Evolutionary conservation across 2,329 filamentous ascomycete species (phyloP), one percentile per base, ranked within the genome.

Genomic region (Ophiostoma angusticollis): DNA sequence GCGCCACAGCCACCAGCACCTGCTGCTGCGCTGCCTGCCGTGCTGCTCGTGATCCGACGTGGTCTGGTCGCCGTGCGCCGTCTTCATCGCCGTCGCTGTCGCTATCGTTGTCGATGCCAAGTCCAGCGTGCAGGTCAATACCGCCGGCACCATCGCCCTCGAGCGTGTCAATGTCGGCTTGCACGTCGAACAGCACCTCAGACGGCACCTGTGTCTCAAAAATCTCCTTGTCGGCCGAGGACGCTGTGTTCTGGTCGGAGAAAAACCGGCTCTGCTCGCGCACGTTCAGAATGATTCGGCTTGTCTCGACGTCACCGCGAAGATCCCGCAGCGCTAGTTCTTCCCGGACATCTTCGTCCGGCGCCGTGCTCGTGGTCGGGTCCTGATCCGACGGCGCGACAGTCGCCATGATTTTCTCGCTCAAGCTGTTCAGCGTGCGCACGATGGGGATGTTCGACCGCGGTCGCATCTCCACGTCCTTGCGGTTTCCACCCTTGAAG

Each of bases 331-430:
- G 67, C 28, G 77, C 71, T 23, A 96, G 64, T 52, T 86, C 69
- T 46, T 78, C 74, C 53, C 80, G 91, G 0, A 80, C 78, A 28
- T 77, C 71, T 49, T 86, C 80, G 44, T 85, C 80, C 51, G 78
- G 64, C 2, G 77, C 78, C 37, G 77, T 73, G 2, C 78, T 72
- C 5, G 67, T 70, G 44, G 78, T 71, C 1, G 73, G 69, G 44
- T 80, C 73, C n/a, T 67, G 62, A 54, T 95, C 86, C 5, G 80
- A 75, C 1, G 86, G 81, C 2, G 81, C 75, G 9, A 94, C 84
- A 47, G 87, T 82, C 34, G 81, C 81, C 71, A 98, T 80, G 55
- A 98, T 82, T 60, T 93, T 95, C 58, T 91, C 85, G 51, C 85
- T 94, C 40, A 96, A 70, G 44, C 73, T 84, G 56, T 98, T 98